These are phyloP conservation scores for Globisporangium polare DNA, from an alignment of 352 stramenopile species.

Conservation along the genomic window DNA sequence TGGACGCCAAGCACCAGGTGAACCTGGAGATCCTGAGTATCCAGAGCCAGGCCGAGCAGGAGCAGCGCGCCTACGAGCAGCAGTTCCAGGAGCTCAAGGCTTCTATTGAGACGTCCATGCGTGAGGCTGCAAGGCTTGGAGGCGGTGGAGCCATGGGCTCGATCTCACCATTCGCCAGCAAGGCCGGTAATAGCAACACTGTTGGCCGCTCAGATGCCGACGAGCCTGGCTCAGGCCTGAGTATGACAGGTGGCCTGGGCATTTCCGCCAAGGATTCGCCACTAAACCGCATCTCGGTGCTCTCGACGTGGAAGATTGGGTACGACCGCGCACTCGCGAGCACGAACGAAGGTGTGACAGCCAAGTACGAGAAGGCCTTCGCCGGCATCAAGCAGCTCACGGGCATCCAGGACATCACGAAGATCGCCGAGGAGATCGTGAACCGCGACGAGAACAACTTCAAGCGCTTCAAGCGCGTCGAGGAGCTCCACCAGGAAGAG, in stretches of 20 bases:
- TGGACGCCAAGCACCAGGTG: slow-evolving; percentile 42
- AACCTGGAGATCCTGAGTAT: slow-evolving; percentile 43
- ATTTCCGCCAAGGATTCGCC: slow-evolving; percentile 3
- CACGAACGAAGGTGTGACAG: slow-evolving; percentile 36
- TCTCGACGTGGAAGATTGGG: slow-evolving; percentile 75
- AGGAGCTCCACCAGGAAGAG: slow-evolving; percentile 62
- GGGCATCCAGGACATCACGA: slow-evolving; percentile 44
- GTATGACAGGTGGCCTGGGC: not conserved
- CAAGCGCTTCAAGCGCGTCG: slow-evolving; percentile 73
- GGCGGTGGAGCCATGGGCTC: not conserved
- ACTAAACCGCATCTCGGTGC: slow-evolving; percentile 44
- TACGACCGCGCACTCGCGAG: slow-evolving; percentile 55
- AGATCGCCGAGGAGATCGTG: slow-evolving; percentile 48
- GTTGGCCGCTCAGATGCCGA: not conserved
- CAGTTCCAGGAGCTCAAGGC: slow-evolving; percentile 61
- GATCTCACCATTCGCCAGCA: slow-evolving; percentile 1
- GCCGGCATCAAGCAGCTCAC: slow-evolving; percentile 52
- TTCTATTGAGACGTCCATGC: slow-evolving; percentile 48
- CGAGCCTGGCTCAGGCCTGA: not conserved
- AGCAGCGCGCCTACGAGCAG: slow-evolving; percentile 57
- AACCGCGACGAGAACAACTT: slow-evolving; percentile 74
- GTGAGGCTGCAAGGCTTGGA: slow-evolving; percentile 18
- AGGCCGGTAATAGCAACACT: not conserved
- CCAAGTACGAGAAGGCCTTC: slow-evolving; percentile 68
- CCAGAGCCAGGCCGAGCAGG: slow-evolving; percentile 39